Percentiles rank a stretch among this genome's conserved stretches.
These are phyloP conservation scores for Trametes cubensis DNA, from an alignment of 768 basidiomycete species.

Conservation along the genomic window DNA sequence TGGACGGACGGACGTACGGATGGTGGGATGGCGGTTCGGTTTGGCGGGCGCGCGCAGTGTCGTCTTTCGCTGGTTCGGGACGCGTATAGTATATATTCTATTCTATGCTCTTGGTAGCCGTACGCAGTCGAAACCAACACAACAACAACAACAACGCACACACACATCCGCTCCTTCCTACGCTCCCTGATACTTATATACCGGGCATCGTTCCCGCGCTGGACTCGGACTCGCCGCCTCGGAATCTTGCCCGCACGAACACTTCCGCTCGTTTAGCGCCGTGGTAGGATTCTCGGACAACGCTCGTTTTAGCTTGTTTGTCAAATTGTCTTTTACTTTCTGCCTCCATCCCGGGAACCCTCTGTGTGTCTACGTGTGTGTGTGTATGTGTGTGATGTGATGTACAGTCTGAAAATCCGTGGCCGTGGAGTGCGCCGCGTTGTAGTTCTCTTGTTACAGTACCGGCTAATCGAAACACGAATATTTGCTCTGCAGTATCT, in stretches of 20 bases:
- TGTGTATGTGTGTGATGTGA: too few species aligned
- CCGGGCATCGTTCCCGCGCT: conserved; percentile 1
- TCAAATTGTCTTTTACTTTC: conserved; percentile 3
- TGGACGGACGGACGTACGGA: background rate
- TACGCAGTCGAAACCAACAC: background rate
- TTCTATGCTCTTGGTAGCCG: conserved; percentile 2
- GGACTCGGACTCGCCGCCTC: conserved; percentile 6
- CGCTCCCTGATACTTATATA: conserved; percentile 6
- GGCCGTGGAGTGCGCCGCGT: conserved; percentile 4
- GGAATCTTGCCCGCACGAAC: background rate
- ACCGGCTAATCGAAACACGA: conserved; percentile 18
- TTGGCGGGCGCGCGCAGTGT: background rate
- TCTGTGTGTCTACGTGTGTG: background rate
- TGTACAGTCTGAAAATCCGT: background rate
- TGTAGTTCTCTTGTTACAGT: conserved; percentile 21
- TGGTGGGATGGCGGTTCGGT: background rate
- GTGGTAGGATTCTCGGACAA: conserved; percentile 12
- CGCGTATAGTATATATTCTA: conserved; percentile 22
- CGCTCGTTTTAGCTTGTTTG: background rate
- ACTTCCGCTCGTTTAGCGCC: conserved; percentile 16
- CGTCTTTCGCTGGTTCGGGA: conserved; percentile 19
- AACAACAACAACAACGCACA: background rate
- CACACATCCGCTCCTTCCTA: conserved; percentile 3
- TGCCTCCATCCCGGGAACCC: background rate
- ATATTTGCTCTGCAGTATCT: conserved; percentile 4